Percentiles rank a stretch among this genome's conserved stretches.
Evolutionary conservation across 23 red algal species (phyloP).

Genomic region (Gracilaria vermiculophylla): DNA sequence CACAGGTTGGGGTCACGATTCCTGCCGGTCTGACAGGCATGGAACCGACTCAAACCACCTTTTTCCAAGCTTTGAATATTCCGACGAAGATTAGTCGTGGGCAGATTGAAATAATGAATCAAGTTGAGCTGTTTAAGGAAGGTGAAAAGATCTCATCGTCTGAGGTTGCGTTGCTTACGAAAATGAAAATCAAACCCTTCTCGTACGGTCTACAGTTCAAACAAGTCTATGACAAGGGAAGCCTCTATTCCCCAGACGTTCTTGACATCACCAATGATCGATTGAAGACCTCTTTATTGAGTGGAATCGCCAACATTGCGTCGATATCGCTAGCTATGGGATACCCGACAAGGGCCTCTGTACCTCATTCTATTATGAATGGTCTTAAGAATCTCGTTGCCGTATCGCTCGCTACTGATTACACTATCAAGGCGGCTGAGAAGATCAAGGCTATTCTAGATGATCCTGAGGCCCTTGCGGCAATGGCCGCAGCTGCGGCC

Average conservation of each 20-base stretch:
- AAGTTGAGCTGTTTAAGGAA: constrained; percentile 87
- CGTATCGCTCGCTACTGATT: constrained; percentile 78
- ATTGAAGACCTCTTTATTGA: constrained; percentile 48
- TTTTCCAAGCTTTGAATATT: constrained; percentile 99
- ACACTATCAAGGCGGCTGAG: constrained; percentile 70
- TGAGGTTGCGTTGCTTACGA: constrained; percentile 88
- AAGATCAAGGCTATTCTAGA: constrained; percentile 93
- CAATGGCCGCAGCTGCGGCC: constrained; percentile 75
- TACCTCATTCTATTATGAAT: constrained; percentile 85
- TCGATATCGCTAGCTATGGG: constrained; percentile 81
- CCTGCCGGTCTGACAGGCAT: constrained; percentile 97
- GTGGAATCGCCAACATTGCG: constrained; percentile 84
- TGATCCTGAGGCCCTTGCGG: constrained; percentile 88
- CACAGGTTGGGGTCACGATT: constrained; percentile 93
- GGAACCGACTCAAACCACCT: constrained; percentile 95
- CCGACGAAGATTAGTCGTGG: constrained; percentile 97
- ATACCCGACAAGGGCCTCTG: constrained; percentile 83
- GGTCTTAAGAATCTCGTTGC: constrained; percentile 78
- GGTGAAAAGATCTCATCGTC: constrained; percentile 88
- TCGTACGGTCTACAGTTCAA: constrained; percentile 89
- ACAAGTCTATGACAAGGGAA: constrained; percentile 91
- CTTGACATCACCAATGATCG: constrained; percentile 97
- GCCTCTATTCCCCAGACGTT: constrained; percentile 89
- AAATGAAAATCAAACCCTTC: constrained; percentile 93
- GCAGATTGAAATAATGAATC: constrained; percentile 88